These are phyloP conservation scores for Brassica nigra DNA, from an alignment of 345 rosid genomes.

Conservation along the genomic window DNA sequence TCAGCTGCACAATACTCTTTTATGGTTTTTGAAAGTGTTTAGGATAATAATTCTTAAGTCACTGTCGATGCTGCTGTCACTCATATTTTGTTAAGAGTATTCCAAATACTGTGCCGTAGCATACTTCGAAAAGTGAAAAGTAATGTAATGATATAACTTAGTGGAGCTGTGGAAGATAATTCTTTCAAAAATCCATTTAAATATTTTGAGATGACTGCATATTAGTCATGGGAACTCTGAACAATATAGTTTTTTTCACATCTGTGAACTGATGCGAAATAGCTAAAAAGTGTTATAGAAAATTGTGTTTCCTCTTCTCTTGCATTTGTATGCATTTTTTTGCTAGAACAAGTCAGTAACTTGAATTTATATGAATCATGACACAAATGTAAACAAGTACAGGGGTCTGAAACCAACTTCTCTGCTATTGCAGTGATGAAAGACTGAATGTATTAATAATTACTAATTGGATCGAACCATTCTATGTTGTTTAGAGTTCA, in stretches of 20 bases:
- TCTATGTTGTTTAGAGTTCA: not conserved
- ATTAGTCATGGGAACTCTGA: not conserved
- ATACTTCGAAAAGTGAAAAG: not conserved
- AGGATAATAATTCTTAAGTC: not conserved
- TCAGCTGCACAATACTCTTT: not conserved
- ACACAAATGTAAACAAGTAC: not conserved
- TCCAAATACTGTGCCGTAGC: not conserved
- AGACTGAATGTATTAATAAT: not conserved
- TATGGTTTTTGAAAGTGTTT: not conserved
- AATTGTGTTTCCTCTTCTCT: not conserved
- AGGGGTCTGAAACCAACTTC: not conserved
- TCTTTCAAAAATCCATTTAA: not conserved
- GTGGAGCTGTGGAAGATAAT: not conserved
- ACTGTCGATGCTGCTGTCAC: not conserved
- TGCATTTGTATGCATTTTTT: not conserved
- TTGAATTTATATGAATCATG: not conserved
- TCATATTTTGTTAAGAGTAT: not conserved
- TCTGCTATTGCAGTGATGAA: not conserved
- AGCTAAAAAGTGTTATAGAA: not conserved
- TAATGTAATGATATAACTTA: not conserved
- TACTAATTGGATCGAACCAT: not conserved
- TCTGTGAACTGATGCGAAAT: not conserved
- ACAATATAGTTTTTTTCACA: not conserved
- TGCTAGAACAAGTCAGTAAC: not conserved
- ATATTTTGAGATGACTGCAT: not conserved